Conservation (phyloP, 2,329 filamentous ascomycete genomes). For the Pseudogymnoascus sp. region DNA sequence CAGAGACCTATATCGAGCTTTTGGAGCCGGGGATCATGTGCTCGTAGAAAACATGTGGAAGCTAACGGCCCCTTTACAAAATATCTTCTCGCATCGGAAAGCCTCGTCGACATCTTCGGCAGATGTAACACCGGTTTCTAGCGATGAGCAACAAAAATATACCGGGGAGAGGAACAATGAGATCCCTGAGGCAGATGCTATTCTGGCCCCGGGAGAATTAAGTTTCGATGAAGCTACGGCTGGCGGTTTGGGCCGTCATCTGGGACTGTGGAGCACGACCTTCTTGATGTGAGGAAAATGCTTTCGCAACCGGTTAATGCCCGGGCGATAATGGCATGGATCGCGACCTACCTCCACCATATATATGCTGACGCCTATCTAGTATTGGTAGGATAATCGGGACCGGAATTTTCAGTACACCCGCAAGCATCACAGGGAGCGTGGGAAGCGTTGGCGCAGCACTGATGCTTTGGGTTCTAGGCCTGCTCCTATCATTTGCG, state of each 20-base stretch:
- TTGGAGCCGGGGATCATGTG: neutral
- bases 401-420: conserved; percentile 50
- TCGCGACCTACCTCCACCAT: neutral
- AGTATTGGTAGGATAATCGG: conserved; percentile 43
- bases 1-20: neutral
- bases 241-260: conserved; percentile 18
- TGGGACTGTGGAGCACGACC: conserved; percentile 18
- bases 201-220: conserved; percentile 12
- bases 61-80: neutral
- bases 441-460: conserved; percentile 47
- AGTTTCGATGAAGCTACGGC: conserved; percentile 16
- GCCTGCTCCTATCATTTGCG: conserved; percentile 35
- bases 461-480: conserved; percentile 47
- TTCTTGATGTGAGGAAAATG: conserved; percentile 15
- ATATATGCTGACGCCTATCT: neutral
- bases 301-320: neutral
- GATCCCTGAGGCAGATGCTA: neutral
- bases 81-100: neutral
- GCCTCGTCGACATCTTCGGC: neutral
- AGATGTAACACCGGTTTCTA: neutral
- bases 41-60: neutral
- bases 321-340: neutral
- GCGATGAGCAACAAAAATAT: neutral
- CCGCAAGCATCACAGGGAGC: conserved; percentile 44
- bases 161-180: neutral